phyloP scores from a whole-genome alignment of 139 green algal genomes.

The Picochlorum sp. region DNA sequence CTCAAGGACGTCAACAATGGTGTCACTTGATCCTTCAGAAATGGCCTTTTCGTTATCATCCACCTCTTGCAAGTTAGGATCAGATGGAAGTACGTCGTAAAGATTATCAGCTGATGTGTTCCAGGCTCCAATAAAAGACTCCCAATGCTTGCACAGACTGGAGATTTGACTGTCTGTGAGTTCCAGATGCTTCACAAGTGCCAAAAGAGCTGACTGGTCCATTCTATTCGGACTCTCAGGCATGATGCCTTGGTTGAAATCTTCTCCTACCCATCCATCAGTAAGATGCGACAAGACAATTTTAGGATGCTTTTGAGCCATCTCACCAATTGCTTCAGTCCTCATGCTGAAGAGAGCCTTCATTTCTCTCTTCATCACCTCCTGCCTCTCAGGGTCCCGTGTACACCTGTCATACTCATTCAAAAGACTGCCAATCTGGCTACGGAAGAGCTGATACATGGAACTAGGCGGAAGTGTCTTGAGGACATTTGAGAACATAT shows the following conservation, averaged over 20 bases:
- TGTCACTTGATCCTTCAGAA: not conserved
- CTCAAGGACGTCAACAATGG: not conserved
- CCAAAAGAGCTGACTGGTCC: not conserved
- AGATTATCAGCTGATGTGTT: not conserved
- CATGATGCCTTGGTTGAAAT: not conserved
- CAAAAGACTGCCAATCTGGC: not conserved
- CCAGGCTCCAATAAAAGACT: not conserved
- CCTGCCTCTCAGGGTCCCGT: not conserved
- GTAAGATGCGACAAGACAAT: constrained; percentile 1
- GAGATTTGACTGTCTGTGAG: not conserved
- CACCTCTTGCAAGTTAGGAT: not conserved
- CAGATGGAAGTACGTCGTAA: not conserved
- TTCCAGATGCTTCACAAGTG: not conserved
- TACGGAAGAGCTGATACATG: not conserved
- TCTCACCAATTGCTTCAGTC: not conserved
- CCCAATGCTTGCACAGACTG: not conserved
- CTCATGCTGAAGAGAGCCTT: not conserved
- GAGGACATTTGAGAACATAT: not conserved
- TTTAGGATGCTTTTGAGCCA: not conserved
- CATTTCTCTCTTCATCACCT: not conserved
- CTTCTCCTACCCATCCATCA: not conserved
- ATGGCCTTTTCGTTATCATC: not conserved
- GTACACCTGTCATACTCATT: not conserved
- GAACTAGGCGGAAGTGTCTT: not conserved
- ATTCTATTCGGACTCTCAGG: not conserved